A percentile compares a stretch with the other conserved stretches of the same genome.
Conservation (phyloP, 225 moss, liverwort and hornwort species). For the Polytrichum formosum region DNA sequence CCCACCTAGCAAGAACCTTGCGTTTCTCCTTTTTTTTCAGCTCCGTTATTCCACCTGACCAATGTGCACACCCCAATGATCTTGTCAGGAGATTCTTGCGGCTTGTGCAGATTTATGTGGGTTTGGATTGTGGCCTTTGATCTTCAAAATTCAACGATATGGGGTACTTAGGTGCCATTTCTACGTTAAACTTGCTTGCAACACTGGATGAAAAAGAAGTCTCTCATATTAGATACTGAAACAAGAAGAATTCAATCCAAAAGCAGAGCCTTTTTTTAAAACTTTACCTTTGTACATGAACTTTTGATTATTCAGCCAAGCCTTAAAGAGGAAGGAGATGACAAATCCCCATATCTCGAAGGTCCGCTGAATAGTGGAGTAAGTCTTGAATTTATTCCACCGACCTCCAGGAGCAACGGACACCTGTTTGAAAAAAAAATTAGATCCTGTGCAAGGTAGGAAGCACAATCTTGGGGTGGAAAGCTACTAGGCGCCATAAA, state of each 20-base stretch:
- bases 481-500: no score
- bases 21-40: constrained; percentile 74
- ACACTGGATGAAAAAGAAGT: background rate
- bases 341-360: constrained; percentile 96
- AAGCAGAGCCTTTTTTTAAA: background rate
- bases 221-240: background rate
- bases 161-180: no score
- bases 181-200: no score
- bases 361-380: constrained; percentile 87
- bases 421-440: constrained; percentile 33
- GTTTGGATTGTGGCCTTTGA: no score
- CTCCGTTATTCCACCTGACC: constrained; percentile 80
- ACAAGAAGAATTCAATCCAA: no score
- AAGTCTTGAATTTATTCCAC: constrained; percentile 97
- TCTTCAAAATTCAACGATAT: no score
- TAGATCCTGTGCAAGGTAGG: no score
- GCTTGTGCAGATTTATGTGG: no score
- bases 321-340: constrained; percentile 70
- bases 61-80: constrained; percentile 1
- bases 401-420: constrained; percentile 86
- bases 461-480: no score
- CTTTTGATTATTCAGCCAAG: constrained; percentile 87
- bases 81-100: no score
- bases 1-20: constrained; percentile 82
- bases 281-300: constrained; percentile 79